Evolutionary conservation across 495 filamentous ascomycete species (phyloP).

Genomic region (Neurospora africana): DNA sequence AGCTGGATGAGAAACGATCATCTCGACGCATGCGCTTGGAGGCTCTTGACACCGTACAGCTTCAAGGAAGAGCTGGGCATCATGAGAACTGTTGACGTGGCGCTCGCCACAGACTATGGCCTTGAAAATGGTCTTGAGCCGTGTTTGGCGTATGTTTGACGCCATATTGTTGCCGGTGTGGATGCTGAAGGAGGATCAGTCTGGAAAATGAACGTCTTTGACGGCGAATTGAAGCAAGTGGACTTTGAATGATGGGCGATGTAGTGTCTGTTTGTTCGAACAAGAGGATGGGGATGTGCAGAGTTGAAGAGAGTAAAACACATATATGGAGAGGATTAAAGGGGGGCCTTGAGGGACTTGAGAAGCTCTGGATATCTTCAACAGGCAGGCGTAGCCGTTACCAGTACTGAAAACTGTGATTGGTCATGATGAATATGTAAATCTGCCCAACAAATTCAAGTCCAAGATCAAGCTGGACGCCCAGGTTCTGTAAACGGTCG

Average conservation of each 20-base stretch:
- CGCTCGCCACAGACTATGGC: conserved; percentile 19
- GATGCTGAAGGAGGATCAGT: background rate
- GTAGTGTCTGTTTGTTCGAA: background rate
- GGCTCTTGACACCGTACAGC: conserved; percentile 42
- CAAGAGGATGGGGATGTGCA: background rate
- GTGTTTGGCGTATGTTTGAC: background rate
- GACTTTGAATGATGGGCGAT: background rate
- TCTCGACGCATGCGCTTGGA: conserved; percentile 41
- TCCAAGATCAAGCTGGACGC: background rate
- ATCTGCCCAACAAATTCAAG: background rate
- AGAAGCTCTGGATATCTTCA: background rate
- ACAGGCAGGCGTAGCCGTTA: background rate
- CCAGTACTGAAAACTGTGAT: background rate
- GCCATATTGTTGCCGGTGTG: background rate
- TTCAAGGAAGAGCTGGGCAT: conserved; percentile 52
- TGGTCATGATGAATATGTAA: background rate
- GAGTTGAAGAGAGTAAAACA: background rate
- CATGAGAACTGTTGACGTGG: conserved; percentile 12
- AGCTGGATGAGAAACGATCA: conserved; percentile 37
- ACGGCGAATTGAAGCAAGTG: background rate
- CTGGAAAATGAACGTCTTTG: background rate
- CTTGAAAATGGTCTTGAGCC: conserved; percentile 21
- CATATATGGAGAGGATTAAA: background rate
- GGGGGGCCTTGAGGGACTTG: background rate
- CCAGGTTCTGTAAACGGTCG: background rate